Conservation (phyloP, 1,139 yeast genomes). For the Nakaseomyces glabratus region DNA sequence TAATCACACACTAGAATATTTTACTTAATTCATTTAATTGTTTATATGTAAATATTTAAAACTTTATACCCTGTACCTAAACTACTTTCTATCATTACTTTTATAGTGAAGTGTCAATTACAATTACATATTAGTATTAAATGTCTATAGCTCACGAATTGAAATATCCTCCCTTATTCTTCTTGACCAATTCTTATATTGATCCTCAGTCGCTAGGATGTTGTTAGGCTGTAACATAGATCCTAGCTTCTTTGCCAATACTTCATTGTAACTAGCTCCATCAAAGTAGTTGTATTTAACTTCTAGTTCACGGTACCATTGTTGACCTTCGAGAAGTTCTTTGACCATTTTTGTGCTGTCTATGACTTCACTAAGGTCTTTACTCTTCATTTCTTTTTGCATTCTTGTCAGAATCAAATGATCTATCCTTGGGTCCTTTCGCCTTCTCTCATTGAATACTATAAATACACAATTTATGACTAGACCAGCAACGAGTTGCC, state of each 20-base stretch:
- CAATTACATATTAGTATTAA: too few relatives aligned
- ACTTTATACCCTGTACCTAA: too few relatives aligned
- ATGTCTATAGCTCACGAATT: conserved; percentile 18
- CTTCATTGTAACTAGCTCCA: conserved; percentile 24
- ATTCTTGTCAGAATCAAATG: conserved; percentile 42
- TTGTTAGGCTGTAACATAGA: conserved; percentile 29
- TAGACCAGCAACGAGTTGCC: conserved; percentile 63
- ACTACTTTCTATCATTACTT: too few relatives aligned
- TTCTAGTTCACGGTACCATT: conserved; percentile 46
- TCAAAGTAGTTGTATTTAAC: conserved; percentile 26
- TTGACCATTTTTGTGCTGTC: conserved; percentile 47
- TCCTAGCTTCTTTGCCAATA: conserved; percentile 24
- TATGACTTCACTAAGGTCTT: conserved; percentile 39
- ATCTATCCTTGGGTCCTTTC: conserved; percentile 41
- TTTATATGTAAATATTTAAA: too few relatives aligned
- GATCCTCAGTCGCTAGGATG: conserved; percentile 26
- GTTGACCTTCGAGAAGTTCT: conserved; percentile 44
- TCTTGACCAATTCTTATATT: conserved; percentile 26
- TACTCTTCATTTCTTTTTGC: conserved; percentile 46
- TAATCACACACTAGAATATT: too few relatives aligned
- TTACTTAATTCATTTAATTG: too few relatives aligned
- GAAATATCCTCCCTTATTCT: conserved; percentile 26
- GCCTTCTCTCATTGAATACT: conserved; percentile 42
- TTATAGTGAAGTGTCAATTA: too few relatives aligned
- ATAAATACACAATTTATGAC: conserved; percentile 50